Base-by-base conservation (phyloP, 2,329 filamentous ascomycete genomes). In the Talaromyces rugulosus region DNA sequence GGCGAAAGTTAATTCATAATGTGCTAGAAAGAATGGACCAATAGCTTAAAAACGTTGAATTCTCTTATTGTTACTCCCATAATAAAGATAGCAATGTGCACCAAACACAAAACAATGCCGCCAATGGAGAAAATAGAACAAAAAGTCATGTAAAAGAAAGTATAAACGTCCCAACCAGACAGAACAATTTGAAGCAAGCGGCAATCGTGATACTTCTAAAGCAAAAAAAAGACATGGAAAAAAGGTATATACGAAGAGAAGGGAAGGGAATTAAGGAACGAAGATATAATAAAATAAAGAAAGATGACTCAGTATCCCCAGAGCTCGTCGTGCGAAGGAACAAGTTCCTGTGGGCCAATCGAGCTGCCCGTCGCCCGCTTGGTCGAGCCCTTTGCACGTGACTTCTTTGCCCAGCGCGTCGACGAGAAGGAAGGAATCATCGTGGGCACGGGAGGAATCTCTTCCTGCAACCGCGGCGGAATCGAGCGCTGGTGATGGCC, bases 301-400 rank as follows among this genome's bases (percentile, higher is more conserved):
- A 52, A n/a, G 28, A n/a, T 30, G 18, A 42, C 9, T 59, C 31
- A 60, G 67, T 68, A 76, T 28, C 75, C 74, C 64, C 74, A 77
- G 14, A 77, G 69, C 47, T 77, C 75, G 63, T 77, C 75, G 50
- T 77, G 74, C 14, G 74, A 76, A 8, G 74, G 75, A 0, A 76
- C 75, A 65, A 76, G 63, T 56, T 74, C 69, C 53, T 71, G 71
- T 30, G 60, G 63, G 30, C 63, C 55, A 34, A 62, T 42, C 30
- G 51, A 52, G 6, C 12, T 40, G 18, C 9, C 33, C 4, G 51
- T 42, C 53, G 34, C 34, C 31, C 34, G 54, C 54, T 59, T 59
- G 28, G 47, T 62, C 9, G 60, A 50, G 30, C 51, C 14, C n/a
- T 44, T 53, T 18, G 52, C 61, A 33, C 61, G 61, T 51, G 58